Evolutionary conservation across 805 yeast genomes (phyloP), one percentile per base, ranked within the genome.

Genomic region (Monosporozyma solicola): DNA sequence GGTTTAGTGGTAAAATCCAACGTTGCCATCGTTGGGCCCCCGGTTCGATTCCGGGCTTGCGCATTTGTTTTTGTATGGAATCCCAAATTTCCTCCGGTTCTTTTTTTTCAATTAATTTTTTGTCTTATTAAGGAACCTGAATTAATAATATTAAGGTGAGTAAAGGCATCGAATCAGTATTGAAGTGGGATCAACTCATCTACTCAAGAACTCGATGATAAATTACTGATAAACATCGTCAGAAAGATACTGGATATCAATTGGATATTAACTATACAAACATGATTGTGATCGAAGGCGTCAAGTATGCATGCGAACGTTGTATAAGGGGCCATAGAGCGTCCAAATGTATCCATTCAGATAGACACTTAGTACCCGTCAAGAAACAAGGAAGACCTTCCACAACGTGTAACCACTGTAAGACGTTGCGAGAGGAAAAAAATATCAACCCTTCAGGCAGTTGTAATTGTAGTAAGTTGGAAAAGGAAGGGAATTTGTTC

Each of bases 271-370:
- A 35, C 24, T 24, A 27, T 29, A 25, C 4, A 24, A 56, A 5
- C 6, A 92, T 91, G 97, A 96, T 92, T 52, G 74, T 87, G 49
- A 82, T 90, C 51, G 87, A 90, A 62, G 97, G 97, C 43, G 84
- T 85, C 57, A 92, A 94, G 67, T 92, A 90, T 70, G 98, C 99
- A 54, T 92, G 99, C 68, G 95, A 89, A 58, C 73, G 96, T 56
- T 92, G 99, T 70, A 91, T 92, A 48, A 77, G 98, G 54, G 99
- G 99, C 47, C 99, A 92, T 65, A 75, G 98, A 49, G 97, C 90
- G 46, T 86, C 97, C 1, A 80, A 94, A 2, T 92, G 99, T 70
- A 82, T 84, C 43, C 99, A 92, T 67, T 81, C 90, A 0, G 96
- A 94, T 60, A 87, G 88, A 64, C 94, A 94, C 3, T 73, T 92